Base-by-base conservation (phyloP, 2,329 filamentous ascomycete genomes). In the Fusarium succisae region DNA sequence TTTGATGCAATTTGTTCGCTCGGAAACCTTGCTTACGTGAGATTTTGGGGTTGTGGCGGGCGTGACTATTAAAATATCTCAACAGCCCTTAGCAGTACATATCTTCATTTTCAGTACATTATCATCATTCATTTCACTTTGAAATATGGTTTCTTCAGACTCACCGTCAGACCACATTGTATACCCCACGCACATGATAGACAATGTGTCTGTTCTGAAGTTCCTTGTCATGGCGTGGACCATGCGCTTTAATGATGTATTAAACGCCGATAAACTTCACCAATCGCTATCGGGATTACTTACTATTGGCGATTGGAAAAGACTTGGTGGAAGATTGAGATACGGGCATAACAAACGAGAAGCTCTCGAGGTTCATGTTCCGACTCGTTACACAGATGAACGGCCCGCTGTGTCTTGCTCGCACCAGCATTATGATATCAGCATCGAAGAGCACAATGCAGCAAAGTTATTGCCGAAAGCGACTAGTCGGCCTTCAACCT, bases 391-490 rank as follows among this genome's bases (percentile, higher is more conserved):
- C 8, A 24, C 39, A 5, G 8, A 6, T 15, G 30, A 44, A 8
- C 12, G 6, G 10, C 45, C 45, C 1, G 5, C 30, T 3, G 15
- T 64, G 9, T 24, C 30, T 15, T 62, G 26, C 9, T 64, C 44
- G 5, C 24, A 51, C 4, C 13, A 28, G 2, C 37, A 30, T 5
- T 51, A 51, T 3, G 38, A 62, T 7, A 51, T 51, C 6, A 41
- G 37, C 8, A 62, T 64, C 3, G 22, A 38, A 3, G 45, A 51
- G 6, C 56, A 62, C 0, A 26, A 10, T 3, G 1, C 3, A 0
- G 2, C 22, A 0, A 38, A 13, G 0, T 5, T 50, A 2, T 18
- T 50, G 0, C 38, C 20, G 0, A 38, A 51, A 26, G 13, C 44
- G 6, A 12, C 22, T 14, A 6, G 1, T 10, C 32, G 5, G 12